Evolutionary conservation across 768 basidiomycete species (phyloP).

Genomic region (Suillus discolor): DNA sequence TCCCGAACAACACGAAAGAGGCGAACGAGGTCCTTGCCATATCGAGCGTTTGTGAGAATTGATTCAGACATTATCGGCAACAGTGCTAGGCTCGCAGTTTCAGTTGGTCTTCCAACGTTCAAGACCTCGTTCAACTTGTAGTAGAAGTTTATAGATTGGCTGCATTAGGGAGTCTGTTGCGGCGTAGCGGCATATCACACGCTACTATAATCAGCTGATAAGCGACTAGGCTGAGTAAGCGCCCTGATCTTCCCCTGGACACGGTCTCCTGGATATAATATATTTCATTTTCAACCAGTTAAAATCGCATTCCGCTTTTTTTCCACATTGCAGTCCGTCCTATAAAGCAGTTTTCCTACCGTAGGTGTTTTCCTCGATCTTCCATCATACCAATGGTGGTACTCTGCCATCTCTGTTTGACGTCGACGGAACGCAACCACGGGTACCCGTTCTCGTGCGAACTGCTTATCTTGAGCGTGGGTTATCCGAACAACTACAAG

Average conservation of each 20-base stretch:
- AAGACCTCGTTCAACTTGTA: background rate
- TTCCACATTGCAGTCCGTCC: background rate
- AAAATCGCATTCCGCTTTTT: background rate
- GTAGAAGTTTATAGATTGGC: background rate
- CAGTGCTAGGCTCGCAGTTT: background rate
- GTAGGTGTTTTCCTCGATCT: background rate
- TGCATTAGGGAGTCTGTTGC: background rate
- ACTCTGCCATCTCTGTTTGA: background rate
- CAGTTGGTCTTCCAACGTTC: background rate
- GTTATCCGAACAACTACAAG: background rate
- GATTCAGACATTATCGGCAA: conserved; percentile 14
- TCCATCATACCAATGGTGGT: background rate
- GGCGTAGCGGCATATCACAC: background rate
- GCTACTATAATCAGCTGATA: conserved; percentile 1
- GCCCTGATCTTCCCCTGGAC: background rate
- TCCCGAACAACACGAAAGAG: conserved; percentile 84
- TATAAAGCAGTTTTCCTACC: too few relatives aligned
- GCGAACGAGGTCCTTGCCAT: conserved; percentile 89
- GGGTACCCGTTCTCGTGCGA: background rate
- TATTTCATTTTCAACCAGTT: background rate
- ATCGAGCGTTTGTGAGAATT: conserved; percentile 55
- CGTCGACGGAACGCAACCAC: background rate
- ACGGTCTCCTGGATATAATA: background rate
- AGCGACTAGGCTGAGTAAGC: conserved; percentile 1
- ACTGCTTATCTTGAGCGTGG: background rate